phyloP scores from a whole-genome alignment of 345 rosid species.

The Arabidopsis thaliana region DNA sequence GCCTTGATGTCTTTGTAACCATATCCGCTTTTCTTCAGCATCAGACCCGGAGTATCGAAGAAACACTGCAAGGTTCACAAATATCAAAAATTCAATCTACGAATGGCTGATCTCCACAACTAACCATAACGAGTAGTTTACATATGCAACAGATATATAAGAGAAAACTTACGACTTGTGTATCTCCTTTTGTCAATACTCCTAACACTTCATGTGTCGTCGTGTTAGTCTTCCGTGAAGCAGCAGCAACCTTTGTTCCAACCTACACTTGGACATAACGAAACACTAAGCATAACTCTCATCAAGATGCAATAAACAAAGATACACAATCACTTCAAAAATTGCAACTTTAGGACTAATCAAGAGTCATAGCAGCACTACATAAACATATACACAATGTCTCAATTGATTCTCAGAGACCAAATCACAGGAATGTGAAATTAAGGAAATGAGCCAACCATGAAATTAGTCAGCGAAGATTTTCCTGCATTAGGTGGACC shows the following conservation, averaged over 20 bases:
- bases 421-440: neutral
- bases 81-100: neutral
- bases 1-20: conserved; percentile 77
- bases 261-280: conserved; percentile 52
- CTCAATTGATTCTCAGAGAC: conserved; percentile 12
- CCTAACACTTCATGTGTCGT: conserved; percentile 94
- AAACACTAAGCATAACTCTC: conserved; percentile 14
- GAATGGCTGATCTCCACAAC: neutral
- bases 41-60: conserved; percentile 93
- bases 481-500: conserved; percentile 98
- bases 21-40: conserved; percentile 65
- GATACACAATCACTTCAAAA: neutral
- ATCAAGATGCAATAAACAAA: neutral
- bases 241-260: conserved; percentile 94
- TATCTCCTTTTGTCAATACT: conserved; percentile 78
- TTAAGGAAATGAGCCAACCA: conserved; percentile 55
- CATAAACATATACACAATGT: conserved; percentile 1
- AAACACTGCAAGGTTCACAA: conserved; percentile 63
- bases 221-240: conserved; percentile 95
- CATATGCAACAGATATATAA: conserved; percentile 7
- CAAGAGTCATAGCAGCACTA: neutral
- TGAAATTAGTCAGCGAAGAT: conserved; percentile 78
- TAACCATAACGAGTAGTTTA: neutral
- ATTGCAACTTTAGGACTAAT: conserved; percentile 6
- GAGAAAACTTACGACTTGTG: conserved; percentile 72